Evolutionary conservation across 23 red algal species (phyloP).

Genomic region (Gracilaria gracilis): DNA sequence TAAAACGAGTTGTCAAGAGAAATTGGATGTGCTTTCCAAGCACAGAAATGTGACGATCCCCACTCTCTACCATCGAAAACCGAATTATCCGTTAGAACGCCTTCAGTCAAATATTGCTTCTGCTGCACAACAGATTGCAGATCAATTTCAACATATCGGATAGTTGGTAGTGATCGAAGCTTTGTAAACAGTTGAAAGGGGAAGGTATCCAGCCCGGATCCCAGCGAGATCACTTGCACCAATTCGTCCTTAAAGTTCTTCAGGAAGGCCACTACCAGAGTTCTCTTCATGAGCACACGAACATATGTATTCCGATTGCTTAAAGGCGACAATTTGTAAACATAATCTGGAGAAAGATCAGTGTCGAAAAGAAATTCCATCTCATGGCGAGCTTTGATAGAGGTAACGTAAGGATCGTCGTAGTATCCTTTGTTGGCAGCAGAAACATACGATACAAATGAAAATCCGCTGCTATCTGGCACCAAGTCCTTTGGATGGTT

Average conservation of each 20-base stretch:
- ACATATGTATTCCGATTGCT: constrained; percentile 3
- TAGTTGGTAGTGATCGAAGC: neutral
- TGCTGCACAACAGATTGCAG: neutral
- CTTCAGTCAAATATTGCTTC: neutral
- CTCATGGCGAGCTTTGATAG: neutral
- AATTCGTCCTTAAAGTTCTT: neutral
- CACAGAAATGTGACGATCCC: neutral
- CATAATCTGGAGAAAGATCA: neutral
- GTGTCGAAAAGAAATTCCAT: neutral
- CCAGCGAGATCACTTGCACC: neutral
- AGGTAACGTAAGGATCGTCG: neutral
- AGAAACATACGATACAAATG: neutral
- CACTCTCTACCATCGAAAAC: neutral
- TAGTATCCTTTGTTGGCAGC: neutral
- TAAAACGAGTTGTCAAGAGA: neutral
- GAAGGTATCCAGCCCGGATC: constrained; percentile 2
- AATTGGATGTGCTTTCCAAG: neutral
- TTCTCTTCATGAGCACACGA: neutral
- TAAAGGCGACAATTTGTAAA: neutral
- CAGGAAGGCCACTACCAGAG: neutral
- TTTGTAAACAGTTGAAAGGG: neutral
- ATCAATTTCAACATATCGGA: constrained; percentile 10
- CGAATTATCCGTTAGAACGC: neutral
- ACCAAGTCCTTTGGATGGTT: neutral
- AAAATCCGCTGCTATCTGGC: neutral